Evolutionary conservation across 257 asterid genomes (phyloP).

Genomic region (Oldenlandia corymbosa): DNA sequence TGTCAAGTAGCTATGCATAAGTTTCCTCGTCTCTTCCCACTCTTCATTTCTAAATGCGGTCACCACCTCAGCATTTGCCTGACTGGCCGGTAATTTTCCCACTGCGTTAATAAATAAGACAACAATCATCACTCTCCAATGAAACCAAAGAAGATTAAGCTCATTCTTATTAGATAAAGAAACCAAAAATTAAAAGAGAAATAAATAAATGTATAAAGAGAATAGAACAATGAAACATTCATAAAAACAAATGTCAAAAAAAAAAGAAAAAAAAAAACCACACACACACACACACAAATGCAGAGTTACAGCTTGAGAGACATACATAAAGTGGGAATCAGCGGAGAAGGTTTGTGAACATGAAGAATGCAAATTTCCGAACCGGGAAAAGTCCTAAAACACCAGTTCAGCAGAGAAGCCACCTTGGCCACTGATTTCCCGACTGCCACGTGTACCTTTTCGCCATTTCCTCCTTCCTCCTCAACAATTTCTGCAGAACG

Average conservation of each 20-base stretch:
- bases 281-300: too few species aligned
- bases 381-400: slow-evolving; percentile 38
- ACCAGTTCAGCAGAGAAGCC: slow-evolving; percentile 59
- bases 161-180: too few species aligned
- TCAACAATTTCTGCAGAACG: slow-evolving; percentile 21
- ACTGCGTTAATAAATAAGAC: slow-evolving; percentile 44
- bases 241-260: too few species aligned
- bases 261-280: neutral
- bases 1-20: slow-evolving; percentile 41
- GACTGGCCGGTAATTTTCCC: slow-evolving; percentile 76
- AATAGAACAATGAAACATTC: too few species aligned
- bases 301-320: slow-evolving; percentile 11
- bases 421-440: slow-evolving; percentile 61
- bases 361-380: slow-evolving; percentile 60
- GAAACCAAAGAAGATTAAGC: too few species aligned
- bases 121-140: neutral
- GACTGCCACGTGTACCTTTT: slow-evolving; percentile 57
- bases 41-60: slow-evolving; percentile 58
- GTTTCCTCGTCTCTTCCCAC: slow-evolving; percentile 44
- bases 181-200: too few species aligned
- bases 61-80: slow-evolving; percentile 57
- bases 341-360: slow-evolving; percentile 70
- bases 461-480: slow-evolving; percentile 35
- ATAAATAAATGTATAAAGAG: too few species aligned
- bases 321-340: slow-evolving; percentile 76